Evolutionary conservation across 164 flowering plant genomes (phyloP), one percentile per base, ranked within the genome.

Genomic region (Vitis rupestris): DNA sequence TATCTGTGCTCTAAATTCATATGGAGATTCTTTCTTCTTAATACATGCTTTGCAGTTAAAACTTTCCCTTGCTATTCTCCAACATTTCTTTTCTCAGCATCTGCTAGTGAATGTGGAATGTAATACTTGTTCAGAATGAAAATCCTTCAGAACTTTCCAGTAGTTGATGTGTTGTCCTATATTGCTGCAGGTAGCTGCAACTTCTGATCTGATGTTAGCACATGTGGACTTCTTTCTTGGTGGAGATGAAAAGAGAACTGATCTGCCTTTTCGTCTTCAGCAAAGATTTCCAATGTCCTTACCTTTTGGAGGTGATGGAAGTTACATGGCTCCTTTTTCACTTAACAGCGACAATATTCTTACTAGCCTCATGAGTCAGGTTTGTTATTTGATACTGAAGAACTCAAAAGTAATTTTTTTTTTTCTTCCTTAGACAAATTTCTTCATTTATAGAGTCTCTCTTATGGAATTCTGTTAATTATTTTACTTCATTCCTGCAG

Each of bases 181-280:
- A 29, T 66, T 59, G 62, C 10, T 81, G 61, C 80, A 96, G 99
- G 90, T 96, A 9, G 89, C 97, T 80, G 94, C 99, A 53, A 93
- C 94, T 69, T 84, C 97, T 60, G 99, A 96, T 81, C 70, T 93
- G 53, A 93, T 93, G 99, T 83, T 96, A 50, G 99, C 91, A 31
- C 89, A 88, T 75, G 73, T 96, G 72, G 99, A 96, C 76, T 93
- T 96, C 78, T 96, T 89, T 81, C 98, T 96, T 58, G 99, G 99
- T 48, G 99, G 98, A 54, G 99, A 96, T 81, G 99, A 96, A 76
- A 93, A 96, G 77, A 89, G 98, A 73, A 71, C 83, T 59, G 99
- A 92, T 79, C 97, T 93, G 72, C 98, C 98, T 76, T 94, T 97
- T 69, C 89, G 84, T 19, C 92, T 96, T 57, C 83, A 75, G 68